Percentiles rank a stretch among this genome's conserved stretches.
Conservation (phyloP, 2,329 filamentous ascomycete species). For the Orbilia blumenaviensis region DNA sequence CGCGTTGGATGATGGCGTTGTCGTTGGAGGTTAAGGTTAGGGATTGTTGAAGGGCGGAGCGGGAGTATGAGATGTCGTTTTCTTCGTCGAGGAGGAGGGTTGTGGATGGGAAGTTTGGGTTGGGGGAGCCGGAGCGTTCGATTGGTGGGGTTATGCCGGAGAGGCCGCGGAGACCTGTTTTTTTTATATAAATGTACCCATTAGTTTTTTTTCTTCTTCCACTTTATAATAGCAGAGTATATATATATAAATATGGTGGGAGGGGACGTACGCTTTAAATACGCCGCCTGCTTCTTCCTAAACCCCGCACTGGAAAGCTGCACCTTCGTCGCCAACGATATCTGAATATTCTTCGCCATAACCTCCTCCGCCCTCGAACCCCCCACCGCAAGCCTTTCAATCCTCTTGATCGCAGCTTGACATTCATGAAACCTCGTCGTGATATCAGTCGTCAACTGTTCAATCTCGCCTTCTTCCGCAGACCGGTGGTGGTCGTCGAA, state of each 20-base stretch:
- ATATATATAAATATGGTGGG: neutral
- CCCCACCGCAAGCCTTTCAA: constrained; percentile 82
- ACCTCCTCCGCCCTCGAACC: constrained; percentile 83
- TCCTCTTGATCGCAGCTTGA: constrained; percentile 84
- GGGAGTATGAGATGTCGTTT: constrained; percentile 89
- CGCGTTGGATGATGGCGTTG: constrained; percentile 84
- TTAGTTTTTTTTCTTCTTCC: neutral
- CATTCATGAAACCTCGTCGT: constrained; percentile 89
- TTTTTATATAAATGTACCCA: constrained; percentile 19
- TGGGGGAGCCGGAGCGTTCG: constrained; percentile 63
- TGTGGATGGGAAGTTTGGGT: constrained; percentile 74
- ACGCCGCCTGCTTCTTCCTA: constrained; percentile 95
- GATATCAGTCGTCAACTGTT: constrained; percentile 86
- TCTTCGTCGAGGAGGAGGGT: constrained; percentile 91
- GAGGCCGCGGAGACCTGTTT: constrained; percentile 76
- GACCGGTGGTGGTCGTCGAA: constrained; percentile 92
- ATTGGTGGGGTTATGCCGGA: constrained; percentile 69
- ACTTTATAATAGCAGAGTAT: too few relatives aligned
- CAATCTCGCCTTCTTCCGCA: constrained; percentile 88
- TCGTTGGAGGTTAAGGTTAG: constrained; percentile 76
- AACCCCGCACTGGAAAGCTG: constrained; percentile 92
- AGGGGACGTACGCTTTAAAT: constrained; percentile 79
- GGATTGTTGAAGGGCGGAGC: constrained; percentile 76
- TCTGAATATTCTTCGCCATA: constrained; percentile 96
- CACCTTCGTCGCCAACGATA: constrained; percentile 84